Evolutionary conservation across 139 green algal genomes (phyloP).

Genomic region (Diplosphaera chodatii): DNA sequence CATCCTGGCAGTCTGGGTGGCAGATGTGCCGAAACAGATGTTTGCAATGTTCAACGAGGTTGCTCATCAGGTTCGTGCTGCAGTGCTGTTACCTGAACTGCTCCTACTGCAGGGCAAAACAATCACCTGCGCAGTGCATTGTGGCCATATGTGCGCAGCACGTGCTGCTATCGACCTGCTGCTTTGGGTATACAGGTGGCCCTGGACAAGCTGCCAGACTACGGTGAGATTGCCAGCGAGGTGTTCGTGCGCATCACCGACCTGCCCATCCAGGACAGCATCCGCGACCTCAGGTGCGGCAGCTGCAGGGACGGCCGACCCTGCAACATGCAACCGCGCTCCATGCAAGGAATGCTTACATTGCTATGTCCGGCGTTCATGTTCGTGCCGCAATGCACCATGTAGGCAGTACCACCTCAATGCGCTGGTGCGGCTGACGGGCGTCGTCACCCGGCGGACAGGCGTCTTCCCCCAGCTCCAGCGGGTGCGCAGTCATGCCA

Average conservation of each 20-base stretch:
- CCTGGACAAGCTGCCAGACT: slow-evolving; percentile 42
- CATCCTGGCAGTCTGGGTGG: slow-evolving; percentile 74
- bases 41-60: slow-evolving; percentile 70
- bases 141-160: too few species aligned
- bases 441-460: slow-evolving; percentile 93
- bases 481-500: too few species aligned
- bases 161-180: too few species aligned
- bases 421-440: slow-evolving; percentile 73
- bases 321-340: neutral
- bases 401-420: slow-evolving; percentile 79
- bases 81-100: too few species aligned
- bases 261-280: slow-evolving; percentile 82
- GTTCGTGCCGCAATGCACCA: too few species aligned
- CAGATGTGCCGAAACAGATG: slow-evolving; percentile 71
- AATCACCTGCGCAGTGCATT: neutral
- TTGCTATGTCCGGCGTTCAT: too few species aligned
- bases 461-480: slow-evolving; percentile 96
- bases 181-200: too few species aligned
- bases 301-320: too few species aligned
- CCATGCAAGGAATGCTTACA: neutral
- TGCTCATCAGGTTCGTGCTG: slow-evolving; percentile 28
- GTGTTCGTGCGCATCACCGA: slow-evolving; percentile 85
- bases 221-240: slow-evolving; percentile 33
- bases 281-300: slow-evolving; percentile 88
- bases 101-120: neutral